phyloP scores from a whole-genome alignment of 2,329 filamentous ascomycete species.

The Alternaria brassicae region DNA sequence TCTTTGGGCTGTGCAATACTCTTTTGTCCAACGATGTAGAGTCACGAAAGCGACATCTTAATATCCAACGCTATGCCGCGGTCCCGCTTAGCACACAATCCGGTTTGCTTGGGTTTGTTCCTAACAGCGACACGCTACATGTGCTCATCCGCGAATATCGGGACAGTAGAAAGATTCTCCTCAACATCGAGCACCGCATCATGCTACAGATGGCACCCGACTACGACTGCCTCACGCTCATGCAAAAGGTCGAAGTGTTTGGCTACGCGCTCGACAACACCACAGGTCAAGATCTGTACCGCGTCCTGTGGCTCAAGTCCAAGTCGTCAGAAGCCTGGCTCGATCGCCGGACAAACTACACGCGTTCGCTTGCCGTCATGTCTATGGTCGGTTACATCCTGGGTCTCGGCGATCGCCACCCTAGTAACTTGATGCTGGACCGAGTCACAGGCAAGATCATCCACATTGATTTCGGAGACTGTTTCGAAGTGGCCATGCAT shows the following conservation, averaged over 20 bases:
- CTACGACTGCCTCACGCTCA: constrained; percentile 96
- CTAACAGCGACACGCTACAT: constrained; percentile 96
- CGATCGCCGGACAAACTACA: constrained; percentile 97
- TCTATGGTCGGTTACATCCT: constrained; percentile 99
- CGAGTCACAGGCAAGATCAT: constrained; percentile 95
- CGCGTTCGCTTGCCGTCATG: constrained; percentile 95
- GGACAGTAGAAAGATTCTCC: constrained; percentile 93
- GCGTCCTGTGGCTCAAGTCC: constrained; percentile 97
- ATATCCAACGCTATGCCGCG: constrained; percentile 94
- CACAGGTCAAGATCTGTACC: constrained; percentile 96
- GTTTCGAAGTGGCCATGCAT: constrained; percentile 99
- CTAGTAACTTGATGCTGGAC: constrained; percentile 97
- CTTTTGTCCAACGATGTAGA: constrained; percentile 92
- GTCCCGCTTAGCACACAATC: constrained; percentile 97
- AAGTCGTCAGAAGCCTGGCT: constrained; percentile 98
- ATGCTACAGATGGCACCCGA: constrained; percentile 99
- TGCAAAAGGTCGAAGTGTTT: constrained; percentile 99
- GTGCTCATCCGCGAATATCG: constrained; percentile 97
- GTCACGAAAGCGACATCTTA: constrained; percentile 95
- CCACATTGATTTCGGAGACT: constrained; percentile 99
- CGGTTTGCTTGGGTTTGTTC: constrained; percentile 93
- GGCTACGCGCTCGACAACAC: constrained; percentile 99
- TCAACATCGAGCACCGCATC: constrained; percentile 99
- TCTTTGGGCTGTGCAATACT: constrained; percentile 97
- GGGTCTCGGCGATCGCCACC: constrained; percentile 93